These are phyloP conservation scores for Buxus sempervirens DNA, from an alignment of 164 flowering plant species.

Conservation along the genomic window DNA sequence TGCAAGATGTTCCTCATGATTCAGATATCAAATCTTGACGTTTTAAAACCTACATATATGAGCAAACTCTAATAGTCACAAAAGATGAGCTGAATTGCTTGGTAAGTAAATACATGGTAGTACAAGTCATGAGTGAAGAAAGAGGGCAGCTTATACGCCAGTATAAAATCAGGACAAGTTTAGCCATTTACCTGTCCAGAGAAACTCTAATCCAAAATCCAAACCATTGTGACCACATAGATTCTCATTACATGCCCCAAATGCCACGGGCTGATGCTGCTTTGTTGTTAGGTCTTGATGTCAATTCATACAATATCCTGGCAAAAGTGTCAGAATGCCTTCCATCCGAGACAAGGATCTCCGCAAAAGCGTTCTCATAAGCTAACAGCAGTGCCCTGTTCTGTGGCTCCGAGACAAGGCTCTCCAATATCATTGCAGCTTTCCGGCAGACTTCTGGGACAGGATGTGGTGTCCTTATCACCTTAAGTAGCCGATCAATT, in stretches of 20 bases:
- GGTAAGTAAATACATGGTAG: neutral
- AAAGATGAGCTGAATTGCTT: no score
- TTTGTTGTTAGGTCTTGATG: conserved; percentile 78
- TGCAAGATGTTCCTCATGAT: no score
- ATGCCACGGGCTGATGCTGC: conserved; percentile 67
- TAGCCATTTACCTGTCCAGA: neutral
- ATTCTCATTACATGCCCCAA: conserved; percentile 74
- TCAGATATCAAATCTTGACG: no score
- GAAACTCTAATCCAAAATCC: neutral
- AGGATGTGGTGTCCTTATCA: conserved; percentile 80
- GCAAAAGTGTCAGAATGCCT: conserved; percentile 87
- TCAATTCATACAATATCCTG: conserved; percentile 80
- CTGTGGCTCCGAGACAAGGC: conserved; percentile 85
- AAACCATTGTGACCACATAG: neutral
- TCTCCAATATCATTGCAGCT: conserved; percentile 86
- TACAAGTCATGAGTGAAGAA: neutral
- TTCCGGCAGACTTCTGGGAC: conserved; percentile 93
- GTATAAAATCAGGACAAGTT: neutral
- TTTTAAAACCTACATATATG: no score
- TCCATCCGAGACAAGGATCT: conserved; percentile 72
- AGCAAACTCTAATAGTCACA: no score
- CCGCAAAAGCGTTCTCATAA: conserved; percentile 89
- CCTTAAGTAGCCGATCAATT: conserved; percentile 74
- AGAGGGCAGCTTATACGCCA: neutral
- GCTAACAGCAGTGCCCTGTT: conserved; percentile 70